These are phyloP conservation scores for Cymbopogon flexuosus DNA, from an alignment of 202 grass and related monocot genomes.

Conservation along the genomic window DNA sequence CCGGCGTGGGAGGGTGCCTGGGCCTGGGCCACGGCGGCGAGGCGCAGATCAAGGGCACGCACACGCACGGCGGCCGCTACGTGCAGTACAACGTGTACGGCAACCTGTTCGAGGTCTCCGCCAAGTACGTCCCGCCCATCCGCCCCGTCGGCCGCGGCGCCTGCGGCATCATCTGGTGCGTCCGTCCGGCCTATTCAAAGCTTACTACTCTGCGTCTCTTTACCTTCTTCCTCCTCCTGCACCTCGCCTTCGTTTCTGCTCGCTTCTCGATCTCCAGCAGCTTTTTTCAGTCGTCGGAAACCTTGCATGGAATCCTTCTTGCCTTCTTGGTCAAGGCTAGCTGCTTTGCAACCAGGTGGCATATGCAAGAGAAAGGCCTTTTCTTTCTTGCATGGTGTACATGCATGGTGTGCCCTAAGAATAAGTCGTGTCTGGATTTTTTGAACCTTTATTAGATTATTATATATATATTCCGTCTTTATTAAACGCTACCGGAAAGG, in stretches of 20 bases:
- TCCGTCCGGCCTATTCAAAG: too few species aligned
- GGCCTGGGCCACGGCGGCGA: slow-evolving; percentile 29
- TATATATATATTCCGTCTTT: too few species aligned
- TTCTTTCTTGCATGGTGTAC: too few species aligned
- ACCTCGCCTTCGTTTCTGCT: too few species aligned
- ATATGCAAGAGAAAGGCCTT: too few species aligned
- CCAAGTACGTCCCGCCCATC: slow-evolving; percentile 90
- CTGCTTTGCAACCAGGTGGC: not conserved
- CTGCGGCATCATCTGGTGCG: slow-evolving; percentile 89
- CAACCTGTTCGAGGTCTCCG: slow-evolving; percentile 82
- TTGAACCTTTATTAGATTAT: too few species aligned
- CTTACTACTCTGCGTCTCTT: too few species aligned
- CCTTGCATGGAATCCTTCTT: not conserved
- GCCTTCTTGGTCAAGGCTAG: not conserved
- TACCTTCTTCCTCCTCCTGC: too few species aligned
- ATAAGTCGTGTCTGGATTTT: too few species aligned
- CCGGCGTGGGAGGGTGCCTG: slow-evolving; percentile 31
- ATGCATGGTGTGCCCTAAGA: too few species aligned
- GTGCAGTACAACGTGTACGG: slow-evolving; percentile 95
- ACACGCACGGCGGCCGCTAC: slow-evolving; percentile 76
- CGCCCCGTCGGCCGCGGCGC: slow-evolving; percentile 79
- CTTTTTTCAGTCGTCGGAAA: not conserved
- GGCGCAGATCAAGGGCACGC: slow-evolving; percentile 59
- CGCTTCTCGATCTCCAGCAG: too few species aligned
- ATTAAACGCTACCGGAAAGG: too few species aligned